Conservation (phyloP, 495 filamentous ascomycete genomes). For the Penicillium longicatenatum region DNA sequence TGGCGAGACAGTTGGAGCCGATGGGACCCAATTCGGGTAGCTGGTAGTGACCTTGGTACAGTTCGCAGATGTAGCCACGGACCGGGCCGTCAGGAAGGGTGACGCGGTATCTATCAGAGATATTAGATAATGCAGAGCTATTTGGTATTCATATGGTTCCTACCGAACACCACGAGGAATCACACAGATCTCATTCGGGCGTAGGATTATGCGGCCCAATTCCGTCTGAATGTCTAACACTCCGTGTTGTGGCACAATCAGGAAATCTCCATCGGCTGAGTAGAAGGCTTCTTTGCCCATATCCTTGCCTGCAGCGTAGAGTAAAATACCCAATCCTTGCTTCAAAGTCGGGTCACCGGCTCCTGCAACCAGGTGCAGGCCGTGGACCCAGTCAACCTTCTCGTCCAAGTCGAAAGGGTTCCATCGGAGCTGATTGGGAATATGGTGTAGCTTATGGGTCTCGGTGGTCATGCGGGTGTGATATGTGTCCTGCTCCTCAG, state of each 20-base stretch:
- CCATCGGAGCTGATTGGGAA: constrained; percentile 91
- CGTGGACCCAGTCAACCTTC: constrained; percentile 76
- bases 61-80: constrained; percentile 83
- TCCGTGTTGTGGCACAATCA: constrained; percentile 84
- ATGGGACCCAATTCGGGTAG: constrained; percentile 91
- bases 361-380: constrained; percentile 75
- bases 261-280: constrained; percentile 86
- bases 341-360: constrained; percentile 84
- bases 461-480: constrained; percentile 53
- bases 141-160: background rate
- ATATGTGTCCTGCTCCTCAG: constrained; percentile 54
- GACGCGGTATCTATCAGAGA: constrained; percentile 62
- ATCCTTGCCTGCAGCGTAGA: constrained; percentile 78
- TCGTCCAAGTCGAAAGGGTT: constrained; percentile 81
- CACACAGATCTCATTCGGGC: constrained; percentile 87
- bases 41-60: constrained; percentile 81
- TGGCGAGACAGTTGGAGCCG: constrained; percentile 84
- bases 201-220: constrained; percentile 76
- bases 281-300: constrained; percentile 84
- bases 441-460: constrained; percentile 58
- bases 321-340: constrained; percentile 75
- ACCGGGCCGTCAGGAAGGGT: constrained; percentile 64
- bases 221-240: constrained; percentile 85
- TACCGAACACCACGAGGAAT: constrained; percentile 75
- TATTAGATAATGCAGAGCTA: background rate